Base-by-base conservation (phyloP, 305 asterid genomes). In the Withania somnifera region DNA sequence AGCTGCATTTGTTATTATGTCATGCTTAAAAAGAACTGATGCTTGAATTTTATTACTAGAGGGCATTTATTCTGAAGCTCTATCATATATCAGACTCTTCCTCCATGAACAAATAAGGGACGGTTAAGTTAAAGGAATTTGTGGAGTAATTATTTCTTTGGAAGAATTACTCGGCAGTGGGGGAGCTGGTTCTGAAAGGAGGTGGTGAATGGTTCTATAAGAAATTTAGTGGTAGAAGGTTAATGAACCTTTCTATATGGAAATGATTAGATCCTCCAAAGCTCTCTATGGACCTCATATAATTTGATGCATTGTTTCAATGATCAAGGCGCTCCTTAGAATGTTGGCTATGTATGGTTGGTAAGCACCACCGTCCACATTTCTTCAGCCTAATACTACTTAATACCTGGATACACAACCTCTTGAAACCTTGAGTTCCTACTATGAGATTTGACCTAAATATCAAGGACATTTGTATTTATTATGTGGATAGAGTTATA, bases 251-350 rank as follows among this genome's bases (percentile, higher is more conserved):
- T 87, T 90, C 94, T 78, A 87, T 73, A 2, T 97, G 90, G 86
- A 87, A 93, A 51, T 92, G 97, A 84, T 86, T 84, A 20, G 97
- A 92, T 78, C 97, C 93, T 42, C 92, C 93, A 26, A 89, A 85
- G 84, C 95, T 92, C 86, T 91, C 95, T 32, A 90, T 89, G 63
- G 93, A 94, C 69, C 86, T 92, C 97, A 91, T 91, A 28, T 92
- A 90, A 76, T 92, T 93, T 10, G 92, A 90, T 56, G 97, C 97
- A 77, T 94, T 89, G 69, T 88, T 81, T 94, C 91, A 83, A 93
- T 92, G 84, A 94, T 91, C 91, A 92, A 86, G 45, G 94, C 94
- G 95, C 90, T 91, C 97, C 97, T 89, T 79, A 93, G 92, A 85
- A 93, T 89, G 87, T 22, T 22, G 2, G 85, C 86, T 96, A 91